These are phyloP conservation scores for Sodiomyces alkalinus DNA, from an alignment of 2,329 filamentous ascomycete species.

Conservation along the genomic window DNA sequence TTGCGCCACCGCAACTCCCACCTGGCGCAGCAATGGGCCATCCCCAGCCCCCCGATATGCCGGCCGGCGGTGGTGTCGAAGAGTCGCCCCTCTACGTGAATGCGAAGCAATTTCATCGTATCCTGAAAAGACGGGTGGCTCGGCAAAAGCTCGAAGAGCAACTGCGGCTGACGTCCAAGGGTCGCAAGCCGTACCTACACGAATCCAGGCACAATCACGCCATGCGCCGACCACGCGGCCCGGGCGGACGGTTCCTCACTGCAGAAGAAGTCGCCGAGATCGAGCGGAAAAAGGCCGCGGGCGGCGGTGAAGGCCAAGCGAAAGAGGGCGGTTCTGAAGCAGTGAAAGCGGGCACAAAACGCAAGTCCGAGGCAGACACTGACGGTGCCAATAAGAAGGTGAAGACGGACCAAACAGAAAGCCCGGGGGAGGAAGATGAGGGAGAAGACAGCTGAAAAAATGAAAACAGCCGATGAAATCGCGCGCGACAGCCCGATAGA, in stretches of 20 bases:
- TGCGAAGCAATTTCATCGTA: constrained; percentile 96
- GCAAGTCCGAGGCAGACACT: constrained; percentile 40
- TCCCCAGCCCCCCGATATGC: constrained; percentile 66
- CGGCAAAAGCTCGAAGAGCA: constrained; percentile 89
- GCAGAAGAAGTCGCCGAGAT: constrained; percentile 90
- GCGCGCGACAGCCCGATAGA: too few relatives aligned
- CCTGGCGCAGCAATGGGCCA: constrained; percentile 51
- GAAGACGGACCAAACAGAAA: constrained; percentile 31
- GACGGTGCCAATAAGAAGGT: constrained; percentile 39
- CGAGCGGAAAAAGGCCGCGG: constrained; percentile 45
- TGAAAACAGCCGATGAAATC: too few relatives aligned
- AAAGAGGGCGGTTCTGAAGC: constrained; percentile 3
- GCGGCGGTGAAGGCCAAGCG: constrained; percentile 4
- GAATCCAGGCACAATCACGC: constrained; percentile 97
- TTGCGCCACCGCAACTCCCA: constrained; percentile 43
- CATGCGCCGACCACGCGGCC: constrained; percentile 87
- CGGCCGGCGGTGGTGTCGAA: constrained; percentile 53
- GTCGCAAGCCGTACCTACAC: constrained; percentile 90
- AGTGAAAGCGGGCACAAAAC: constrained; percentile 34
- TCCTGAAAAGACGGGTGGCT: constrained; percentile 84
- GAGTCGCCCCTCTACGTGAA: constrained; percentile 96
- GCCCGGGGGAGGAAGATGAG: constrained; percentile 24
- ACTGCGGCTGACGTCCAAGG: constrained; percentile 81
- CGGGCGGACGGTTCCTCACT: constrained; percentile 88
- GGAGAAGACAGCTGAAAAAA: constrained; percentile 23